These are phyloP conservation scores for Populus pruinosa DNA, from an alignment of 345 rosid species.

Conservation along the genomic window DNA sequence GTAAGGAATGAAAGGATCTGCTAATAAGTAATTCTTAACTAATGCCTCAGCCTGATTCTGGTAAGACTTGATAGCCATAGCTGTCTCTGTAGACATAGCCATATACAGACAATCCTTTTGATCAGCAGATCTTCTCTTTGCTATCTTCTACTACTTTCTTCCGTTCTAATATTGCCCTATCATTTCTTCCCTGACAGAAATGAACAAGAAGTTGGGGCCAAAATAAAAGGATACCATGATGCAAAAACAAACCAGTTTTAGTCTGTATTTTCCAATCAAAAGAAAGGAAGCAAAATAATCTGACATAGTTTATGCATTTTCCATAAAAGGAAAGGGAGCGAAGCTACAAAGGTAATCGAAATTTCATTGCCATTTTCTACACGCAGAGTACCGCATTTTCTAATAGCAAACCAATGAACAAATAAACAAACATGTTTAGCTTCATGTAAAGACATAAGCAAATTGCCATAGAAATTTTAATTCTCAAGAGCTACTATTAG, in stretches of 20 bases:
- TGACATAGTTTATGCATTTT: background rate
- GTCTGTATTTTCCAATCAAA: background rate
- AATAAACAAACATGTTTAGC: background rate
- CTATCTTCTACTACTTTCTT: slow-evolving; percentile 13
- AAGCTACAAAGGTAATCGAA: background rate
- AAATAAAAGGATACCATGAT: background rate
- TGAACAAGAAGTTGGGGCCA: slow-evolving; percentile 3
- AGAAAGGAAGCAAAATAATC: background rate
- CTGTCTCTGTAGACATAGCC: slow-evolving; percentile 34
- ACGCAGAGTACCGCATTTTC: background rate
- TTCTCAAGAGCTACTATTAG: background rate
- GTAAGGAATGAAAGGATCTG: slow-evolving; percentile 67
- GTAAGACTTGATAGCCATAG: slow-evolving; percentile 59
- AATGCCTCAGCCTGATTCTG: slow-evolving; percentile 60
- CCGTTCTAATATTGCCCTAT: slow-evolving; percentile 13
- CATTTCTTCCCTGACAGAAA: slow-evolving; percentile 17
- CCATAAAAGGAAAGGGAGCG: background rate
- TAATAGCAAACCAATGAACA: background rate
- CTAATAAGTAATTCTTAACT: slow-evolving; percentile 55
- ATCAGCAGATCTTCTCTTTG: slow-evolving; percentile 8
- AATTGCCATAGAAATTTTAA: background rate
- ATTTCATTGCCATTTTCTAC: background rate
- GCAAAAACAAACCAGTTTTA: background rate
- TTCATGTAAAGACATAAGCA: background rate
- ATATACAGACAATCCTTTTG: slow-evolving; percentile 17